Base-by-base conservation (phyloP, 371 early-diverging fungal species). In the Gilbertella persicaria region DNA sequence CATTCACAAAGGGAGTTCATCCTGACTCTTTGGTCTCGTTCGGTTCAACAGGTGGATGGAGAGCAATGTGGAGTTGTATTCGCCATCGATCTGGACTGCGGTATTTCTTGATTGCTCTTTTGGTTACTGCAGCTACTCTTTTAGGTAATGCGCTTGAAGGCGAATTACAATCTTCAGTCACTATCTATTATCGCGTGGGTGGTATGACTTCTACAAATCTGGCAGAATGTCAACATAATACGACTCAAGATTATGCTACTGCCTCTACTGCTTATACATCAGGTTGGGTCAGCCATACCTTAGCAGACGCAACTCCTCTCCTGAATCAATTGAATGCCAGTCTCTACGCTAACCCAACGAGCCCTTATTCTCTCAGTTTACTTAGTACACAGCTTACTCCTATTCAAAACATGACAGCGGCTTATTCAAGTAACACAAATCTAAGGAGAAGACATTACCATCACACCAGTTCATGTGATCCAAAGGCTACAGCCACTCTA, bases 151-250 rank as follows among this genome's bases (percentile, higher is more conserved):
- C 48, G 0, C 39, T 59, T 6, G 42, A 46, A 29, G 53, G 53
- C 1, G 59, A 59, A 30, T 30, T 59, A 10, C 52, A 53, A 53
- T 59, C 59, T 2, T 53, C 59, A 17, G 23, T 48, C 16, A 21
- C 37, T 1, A 24, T 59, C 13, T 48, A 42, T 48, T 53, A 47
- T 16, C 52, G 17, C 23, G 6, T 37, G 17, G 40, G 40, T 4
- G 29, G 35, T 12, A 37, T n/a, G 0, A 35, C 35, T 12, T 20
- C 36, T 25, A 17, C 38, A 19, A 39, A 59, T 17, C 2, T 42
- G 10, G 49, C 44, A 2, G 29, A 59, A 29, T 59, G 59, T 8
- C 47, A 43, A 26, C 59, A 59, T 20, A 8, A 26, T 0, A 47
- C 41, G 16, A 13, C 17, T 9, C 14, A 13, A 0, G 53, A 59